phyloP scores from a whole-genome alignment of 169 alveolate species.

The Perkinsus olseni region DNA sequence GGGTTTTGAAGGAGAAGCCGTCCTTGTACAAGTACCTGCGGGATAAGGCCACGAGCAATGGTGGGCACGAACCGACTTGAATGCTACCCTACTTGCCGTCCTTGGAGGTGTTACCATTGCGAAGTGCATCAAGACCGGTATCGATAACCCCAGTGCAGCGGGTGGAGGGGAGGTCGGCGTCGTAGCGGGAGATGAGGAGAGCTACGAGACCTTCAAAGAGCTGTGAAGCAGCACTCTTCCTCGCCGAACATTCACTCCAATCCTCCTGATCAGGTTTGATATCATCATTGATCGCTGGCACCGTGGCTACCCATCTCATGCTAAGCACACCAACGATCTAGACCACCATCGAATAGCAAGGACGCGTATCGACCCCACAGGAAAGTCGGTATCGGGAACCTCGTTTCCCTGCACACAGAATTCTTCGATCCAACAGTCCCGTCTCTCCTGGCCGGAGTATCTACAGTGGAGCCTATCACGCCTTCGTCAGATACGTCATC shows the following conservation, averaged over 20 bases:
- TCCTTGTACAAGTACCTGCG: background rate
- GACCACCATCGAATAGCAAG: background rate
- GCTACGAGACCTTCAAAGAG: conserved; percentile 10
- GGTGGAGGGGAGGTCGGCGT: background rate
- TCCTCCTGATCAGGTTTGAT: background rate
- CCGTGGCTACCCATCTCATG: background rate
- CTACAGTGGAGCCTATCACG: background rate
- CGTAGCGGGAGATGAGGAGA: conserved; percentile 27
- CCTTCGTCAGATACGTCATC: background rate
- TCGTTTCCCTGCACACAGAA: too few relatives aligned
- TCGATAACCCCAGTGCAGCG: conserved; percentile 24
- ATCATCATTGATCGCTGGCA: background rate
- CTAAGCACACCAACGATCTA: background rate
- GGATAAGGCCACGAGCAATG: background rate
- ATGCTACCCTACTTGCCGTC: background rate
- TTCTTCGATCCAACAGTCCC: too few relatives aligned
- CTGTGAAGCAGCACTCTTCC: background rate
- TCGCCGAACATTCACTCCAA: background rate
- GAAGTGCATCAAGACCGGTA: conserved; percentile 17
- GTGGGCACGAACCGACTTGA: background rate
- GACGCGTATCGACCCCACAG: background rate
- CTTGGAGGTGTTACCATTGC: conserved; percentile 18
- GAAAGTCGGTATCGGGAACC: background rate
- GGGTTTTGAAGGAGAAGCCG: background rate
- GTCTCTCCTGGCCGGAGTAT: too few relatives aligned